Evolutionary conservation across 129 eudicot species (phyloP).

Genomic region (Flaveria sonorensis): DNA sequence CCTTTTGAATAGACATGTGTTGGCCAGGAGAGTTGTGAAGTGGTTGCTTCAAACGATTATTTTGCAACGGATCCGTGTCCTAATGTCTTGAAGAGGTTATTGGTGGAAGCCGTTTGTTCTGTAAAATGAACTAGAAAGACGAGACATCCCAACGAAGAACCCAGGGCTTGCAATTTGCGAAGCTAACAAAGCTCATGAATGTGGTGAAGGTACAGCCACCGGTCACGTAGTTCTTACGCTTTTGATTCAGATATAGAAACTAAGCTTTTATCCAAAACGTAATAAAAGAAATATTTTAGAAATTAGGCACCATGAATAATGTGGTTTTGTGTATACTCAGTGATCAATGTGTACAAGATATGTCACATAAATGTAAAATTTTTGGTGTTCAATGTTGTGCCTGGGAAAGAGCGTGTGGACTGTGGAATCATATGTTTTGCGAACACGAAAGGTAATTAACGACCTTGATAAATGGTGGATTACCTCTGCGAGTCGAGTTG

Average conservation of each 20-base stretch:
- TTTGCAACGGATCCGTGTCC: constrained; percentile 79
- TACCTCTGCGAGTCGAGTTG: background rate
- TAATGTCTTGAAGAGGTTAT: constrained; percentile 58
- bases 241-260: constrained; percentile 19
- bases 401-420: background rate
- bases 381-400: constrained; percentile 10
- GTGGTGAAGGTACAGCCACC: too few species aligned
- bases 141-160: background rate
- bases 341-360: constrained; percentile 29
- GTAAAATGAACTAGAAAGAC: constrained; percentile 6
- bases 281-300: constrained; percentile 23
- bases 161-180: constrained; percentile 13
- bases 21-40: constrained; percentile 66
- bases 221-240: background rate
- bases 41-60: constrained; percentile 52
- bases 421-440: background rate
- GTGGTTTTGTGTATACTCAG: constrained; percentile 28
- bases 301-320: constrained; percentile 30
- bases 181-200: constrained; percentile 7
- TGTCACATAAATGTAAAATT: constrained; percentile 9
- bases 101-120: constrained; percentile 74
- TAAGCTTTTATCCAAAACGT: background rate
- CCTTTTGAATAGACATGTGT: constrained; percentile 53
- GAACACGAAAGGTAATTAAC: background rate
- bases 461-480: background rate